Base-by-base conservation (phyloP, 208 protist genomes). In the Acanthamoeba triangularis region DNA sequence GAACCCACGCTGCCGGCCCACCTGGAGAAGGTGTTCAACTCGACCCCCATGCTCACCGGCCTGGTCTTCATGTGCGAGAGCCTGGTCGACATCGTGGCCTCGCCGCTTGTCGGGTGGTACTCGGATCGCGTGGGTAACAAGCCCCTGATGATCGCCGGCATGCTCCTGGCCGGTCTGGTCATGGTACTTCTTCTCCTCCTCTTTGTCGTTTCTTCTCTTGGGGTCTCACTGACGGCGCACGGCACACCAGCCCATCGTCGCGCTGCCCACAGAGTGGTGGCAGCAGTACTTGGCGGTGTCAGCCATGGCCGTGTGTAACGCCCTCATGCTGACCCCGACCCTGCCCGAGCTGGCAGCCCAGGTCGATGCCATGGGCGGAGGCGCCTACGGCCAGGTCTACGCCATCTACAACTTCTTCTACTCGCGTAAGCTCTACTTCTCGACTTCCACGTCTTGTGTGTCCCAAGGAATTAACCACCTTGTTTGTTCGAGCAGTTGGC, bases 341-440 rank as follows among this genome's bases (percentile, higher is more conserved):
- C 30, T 78, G 8, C 69, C 69, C 20, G 69, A 78, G 30, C 69
- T 78, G 2, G 69, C 69, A 10, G 11, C 20, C 1, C 69, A 78
- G 47, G 69, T 78, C 10, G 69, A 78, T 78, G 69, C 23, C 6
- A 78, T 78, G 69, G 69, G 69, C 69, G 69, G 69, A 47, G 69
- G 69, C 8, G 69, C 69, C 30, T 78, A 78, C 37, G 69, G 69
- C 69, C 69, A 78, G n/a, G 69, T 78, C 69, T 78, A 78, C 30
- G 69, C 69, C 37, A 78, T 78, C 69, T 78, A 78, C 69, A 78
- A 78, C 69, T 78, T 78, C 69, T 78, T 78, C 69, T 78, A 78
- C 37, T 78, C 69, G 33, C 16, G 69, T 78, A 78, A 0, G 33
- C n/a, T 44, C 30, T 20, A n/a, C n/a, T 72, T 10, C 11, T 16